Percentiles rank a stretch among this genome's conserved stretches.
Conservation (phyloP, 2,329 filamentous ascomycete genomes). For the Microdochium paspali region DNA sequence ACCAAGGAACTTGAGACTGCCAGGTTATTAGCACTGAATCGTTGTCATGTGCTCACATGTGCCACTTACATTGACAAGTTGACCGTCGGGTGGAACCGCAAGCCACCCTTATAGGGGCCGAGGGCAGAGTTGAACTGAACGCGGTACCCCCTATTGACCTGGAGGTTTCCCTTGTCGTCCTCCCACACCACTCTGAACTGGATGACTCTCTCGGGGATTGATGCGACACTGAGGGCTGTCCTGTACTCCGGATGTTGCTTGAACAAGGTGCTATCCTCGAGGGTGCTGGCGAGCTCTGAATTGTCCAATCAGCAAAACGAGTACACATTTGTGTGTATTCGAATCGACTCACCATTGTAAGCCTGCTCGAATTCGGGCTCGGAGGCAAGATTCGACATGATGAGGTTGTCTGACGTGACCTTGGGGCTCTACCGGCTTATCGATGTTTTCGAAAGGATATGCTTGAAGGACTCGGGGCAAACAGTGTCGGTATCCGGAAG, state of each 20-base stretch:
- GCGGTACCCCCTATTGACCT: conserved; percentile 91
- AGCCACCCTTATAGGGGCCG: conserved; percentile 95
- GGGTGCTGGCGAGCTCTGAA: conserved; percentile 83
- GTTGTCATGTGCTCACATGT: background rate
- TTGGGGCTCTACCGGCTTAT: no score
- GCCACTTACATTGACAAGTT: conserved; percentile 53
- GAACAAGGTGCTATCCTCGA: conserved; percentile 91
- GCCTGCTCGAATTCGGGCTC: conserved; percentile 99
- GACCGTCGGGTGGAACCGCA: conserved; percentile 87
- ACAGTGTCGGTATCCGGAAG: no score
- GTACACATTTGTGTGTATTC: conserved; percentile 5
- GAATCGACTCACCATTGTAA: conserved; percentile 68
- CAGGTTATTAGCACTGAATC: conserved; percentile 26
- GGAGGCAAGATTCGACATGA: conserved; percentile 72
- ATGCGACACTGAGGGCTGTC: conserved; percentile 77
- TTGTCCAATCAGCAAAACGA: background rate
- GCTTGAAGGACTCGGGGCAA: background rate
- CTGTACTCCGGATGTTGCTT: conserved; percentile 90
- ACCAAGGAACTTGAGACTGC: conserved; percentile 83
- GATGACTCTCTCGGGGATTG: conserved; percentile 89
- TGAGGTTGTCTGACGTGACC: conserved; percentile 8
- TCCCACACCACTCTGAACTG: conserved; percentile 98
- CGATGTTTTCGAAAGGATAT: background rate
- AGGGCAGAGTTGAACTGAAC: conserved; percentile 98
- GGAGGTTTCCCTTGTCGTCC: conserved; percentile 78